A percentile compares a stretch with the other conserved stretches of the same genome.
Evolutionary conservation across 2,329 filamentous ascomycete genomes (phyloP).

Genomic region (Colletotrichum sp.): DNA sequence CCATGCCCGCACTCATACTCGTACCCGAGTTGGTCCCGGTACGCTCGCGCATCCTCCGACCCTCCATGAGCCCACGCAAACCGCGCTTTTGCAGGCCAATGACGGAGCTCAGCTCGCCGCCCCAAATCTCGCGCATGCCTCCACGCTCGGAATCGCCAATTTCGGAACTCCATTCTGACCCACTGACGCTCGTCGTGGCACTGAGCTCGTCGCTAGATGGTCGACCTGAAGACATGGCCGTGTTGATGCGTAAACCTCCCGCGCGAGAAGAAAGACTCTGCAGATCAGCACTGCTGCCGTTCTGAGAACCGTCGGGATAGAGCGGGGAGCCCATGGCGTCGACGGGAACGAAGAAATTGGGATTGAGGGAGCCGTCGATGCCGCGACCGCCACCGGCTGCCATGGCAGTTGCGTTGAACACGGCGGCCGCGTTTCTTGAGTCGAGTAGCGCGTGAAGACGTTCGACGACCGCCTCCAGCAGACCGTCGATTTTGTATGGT

Average conservation of each 20-base stretch:
- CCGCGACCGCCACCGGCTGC: constrained; percentile 90
- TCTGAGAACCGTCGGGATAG: constrained; percentile 7
- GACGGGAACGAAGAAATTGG: constrained; percentile 63
- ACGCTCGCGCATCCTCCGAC: constrained; percentile 81
- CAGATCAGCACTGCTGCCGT: constrained; percentile 33
- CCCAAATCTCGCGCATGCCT: constrained; percentile 73
- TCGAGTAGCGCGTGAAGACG: constrained; percentile 88
- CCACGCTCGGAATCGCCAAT: constrained; percentile 54
- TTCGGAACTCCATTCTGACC: constrained; percentile 63
- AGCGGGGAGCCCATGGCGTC: constrained; percentile 43
- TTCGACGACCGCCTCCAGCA: constrained; percentile 92
- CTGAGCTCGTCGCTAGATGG: constrained; percentile 55
- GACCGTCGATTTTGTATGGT: constrained; percentile 90
- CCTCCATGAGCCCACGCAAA: constrained; percentile 92
- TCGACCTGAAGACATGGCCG: constrained; percentile 39
- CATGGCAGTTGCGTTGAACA: constrained; percentile 99
- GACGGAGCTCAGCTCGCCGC: constrained; percentile 82
- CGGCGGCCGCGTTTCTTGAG: constrained; percentile 90
- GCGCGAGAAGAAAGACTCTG: constrained; percentile 34
- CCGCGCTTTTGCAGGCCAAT: constrained; percentile 96
- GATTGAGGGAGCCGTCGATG: constrained; percentile 71
- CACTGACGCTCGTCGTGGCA: constrained; percentile 55
- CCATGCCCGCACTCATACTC: constrained; percentile 22
- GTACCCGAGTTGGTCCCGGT: constrained; percentile 46
- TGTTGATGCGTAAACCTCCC: constrained; percentile 55